These are phyloP conservation scores for Trichoderma lentiforme DNA, from an alignment of 2,329 filamentous ascomycete genomes.

Conservation along the genomic window DNA sequence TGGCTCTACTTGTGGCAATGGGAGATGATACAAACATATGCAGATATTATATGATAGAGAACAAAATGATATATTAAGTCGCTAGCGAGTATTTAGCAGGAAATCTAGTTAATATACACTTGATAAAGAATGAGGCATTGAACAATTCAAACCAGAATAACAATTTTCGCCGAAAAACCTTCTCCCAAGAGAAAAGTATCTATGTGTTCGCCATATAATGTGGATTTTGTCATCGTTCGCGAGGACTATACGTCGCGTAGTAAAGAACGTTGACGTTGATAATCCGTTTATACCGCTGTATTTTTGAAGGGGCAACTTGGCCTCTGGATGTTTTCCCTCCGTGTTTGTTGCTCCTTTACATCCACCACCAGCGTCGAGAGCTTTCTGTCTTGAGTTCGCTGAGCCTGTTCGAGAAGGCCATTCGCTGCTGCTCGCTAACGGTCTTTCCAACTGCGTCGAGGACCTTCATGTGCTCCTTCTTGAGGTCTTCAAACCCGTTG, in stretches of 20 bases:
- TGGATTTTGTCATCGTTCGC: background rate
- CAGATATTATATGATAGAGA: background rate
- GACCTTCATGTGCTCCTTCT: conserved; percentile 9
- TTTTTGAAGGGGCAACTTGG: background rate
- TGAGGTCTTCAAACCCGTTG: conserved; percentile 7
- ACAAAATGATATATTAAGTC: background rate
- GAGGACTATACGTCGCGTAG: background rate
- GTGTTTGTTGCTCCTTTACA: background rate
- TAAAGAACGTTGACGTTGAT: background rate
- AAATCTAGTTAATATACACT: background rate
- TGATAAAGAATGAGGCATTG: background rate
- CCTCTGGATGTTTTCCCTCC: background rate
- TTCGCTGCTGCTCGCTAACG: conserved; percentile 1
- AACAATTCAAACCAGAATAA: background rate
- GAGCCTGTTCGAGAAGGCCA: background rate
- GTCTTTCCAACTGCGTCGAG: background rate
- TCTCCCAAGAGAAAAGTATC: background rate
- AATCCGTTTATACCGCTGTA: background rate
- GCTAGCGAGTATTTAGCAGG: background rate
- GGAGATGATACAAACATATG: background rate
- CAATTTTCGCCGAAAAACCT: background rate
- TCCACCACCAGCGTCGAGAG: conserved; percentile 10
- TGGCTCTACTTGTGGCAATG: background rate
- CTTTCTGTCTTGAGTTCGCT: conserved; percentile 5
- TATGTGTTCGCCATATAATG: background rate